These are phyloP conservation scores for Phenoliferia sp. DNA, from an alignment of 1,284 basidiomycete species.

Conservation along the genomic window DNA sequence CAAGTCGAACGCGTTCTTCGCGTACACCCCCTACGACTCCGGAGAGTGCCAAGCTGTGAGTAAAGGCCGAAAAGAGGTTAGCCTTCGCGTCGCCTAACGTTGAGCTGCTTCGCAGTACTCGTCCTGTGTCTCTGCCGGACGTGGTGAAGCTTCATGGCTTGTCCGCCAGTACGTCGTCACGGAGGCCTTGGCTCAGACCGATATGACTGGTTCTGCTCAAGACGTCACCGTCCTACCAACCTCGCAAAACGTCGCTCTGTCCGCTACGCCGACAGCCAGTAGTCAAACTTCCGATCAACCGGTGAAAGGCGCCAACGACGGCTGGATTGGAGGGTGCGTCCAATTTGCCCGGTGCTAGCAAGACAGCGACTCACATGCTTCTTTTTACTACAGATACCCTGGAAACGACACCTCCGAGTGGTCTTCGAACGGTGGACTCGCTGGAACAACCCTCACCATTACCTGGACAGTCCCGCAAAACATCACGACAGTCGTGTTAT, in stretches of 20 bases:
- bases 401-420: slow-evolving; percentile 31
- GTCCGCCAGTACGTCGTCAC: slow-evolving; percentile 30
- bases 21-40: slow-evolving; percentile 34
- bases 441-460: slow-evolving; percentile 13
- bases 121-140: slow-evolving; percentile 10
- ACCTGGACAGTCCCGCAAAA: slow-evolving; percentile 6
- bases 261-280: not conserved
- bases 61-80: too few relatives aligned
- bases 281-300: not conserved
- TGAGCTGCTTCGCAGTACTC: not conserved
- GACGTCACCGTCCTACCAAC: slow-evolving; percentile 7
- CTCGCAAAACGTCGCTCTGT: slow-evolving; percentile 20
- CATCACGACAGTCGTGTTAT: slow-evolving; percentile 11
- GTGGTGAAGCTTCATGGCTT: slow-evolving; percentile 30
- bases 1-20: slow-evolving; percentile 32
- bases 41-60: slow-evolving; percentile 19
- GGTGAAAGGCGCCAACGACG: not conserved
- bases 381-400: slow-evolving; percentile 11
- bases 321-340: not conserved
- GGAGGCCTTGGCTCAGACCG: slow-evolving; percentile 5
- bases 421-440: slow-evolving; percentile 2
- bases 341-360: not conserved
- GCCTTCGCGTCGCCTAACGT: too few relatives aligned
- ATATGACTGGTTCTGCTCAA: slow-evolving; percentile 18
- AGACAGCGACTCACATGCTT: not conserved